phyloP scores from a whole-genome alignment of 768 basidiomycete genomes.

The Suillus subalutaceus region DNA sequence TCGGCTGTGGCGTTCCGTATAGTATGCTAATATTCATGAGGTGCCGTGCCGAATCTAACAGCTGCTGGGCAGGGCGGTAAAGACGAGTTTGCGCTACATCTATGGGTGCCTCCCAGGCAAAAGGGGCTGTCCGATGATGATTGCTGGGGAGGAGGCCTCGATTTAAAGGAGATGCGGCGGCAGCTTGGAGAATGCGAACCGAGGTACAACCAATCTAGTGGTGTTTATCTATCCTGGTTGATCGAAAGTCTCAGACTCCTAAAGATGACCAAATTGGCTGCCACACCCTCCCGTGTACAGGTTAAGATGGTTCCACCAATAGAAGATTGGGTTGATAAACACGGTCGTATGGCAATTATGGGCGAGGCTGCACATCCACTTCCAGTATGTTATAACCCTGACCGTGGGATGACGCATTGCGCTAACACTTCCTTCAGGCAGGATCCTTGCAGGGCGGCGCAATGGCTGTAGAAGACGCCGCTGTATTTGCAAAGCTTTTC shows the following conservation, averaged over 20 bases:
- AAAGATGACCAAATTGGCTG: constrained; percentile 40
- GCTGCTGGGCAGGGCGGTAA: constrained; percentile 38
- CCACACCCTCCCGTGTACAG: constrained; percentile 38
- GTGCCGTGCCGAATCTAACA: not conserved
- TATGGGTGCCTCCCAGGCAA: constrained; percentile 33
- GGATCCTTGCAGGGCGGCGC: constrained; percentile 53
- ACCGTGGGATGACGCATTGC: not conserved
- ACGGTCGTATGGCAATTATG: constrained; percentile 51
- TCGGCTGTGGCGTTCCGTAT: constrained; percentile 26
- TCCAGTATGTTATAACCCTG: constrained; percentile 37
- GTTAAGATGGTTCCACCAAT: constrained; percentile 42
- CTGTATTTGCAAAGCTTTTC: constrained; percentile 61
- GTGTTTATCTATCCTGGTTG: not conserved
- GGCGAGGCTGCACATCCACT: constrained; percentile 66
- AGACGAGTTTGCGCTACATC: constrained; percentile 35
- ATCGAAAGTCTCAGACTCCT: constrained; percentile 31
- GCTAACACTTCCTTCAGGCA: constrained; percentile 40
- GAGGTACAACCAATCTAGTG: constrained; percentile 32
- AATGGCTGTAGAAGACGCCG: constrained; percentile 63
- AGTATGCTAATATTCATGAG: constrained; percentile 15
- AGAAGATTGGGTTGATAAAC: constrained; percentile 53
- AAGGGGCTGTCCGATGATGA: constrained; percentile 34
- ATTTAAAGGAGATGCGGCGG: constrained; percentile 34
- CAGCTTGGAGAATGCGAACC: constrained; percentile 38
- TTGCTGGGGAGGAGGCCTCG: constrained; percentile 36